Evolutionary conservation across 176 grass and related monocot species (phyloP).

Genomic region (Bothriochloa decipiens): DNA sequence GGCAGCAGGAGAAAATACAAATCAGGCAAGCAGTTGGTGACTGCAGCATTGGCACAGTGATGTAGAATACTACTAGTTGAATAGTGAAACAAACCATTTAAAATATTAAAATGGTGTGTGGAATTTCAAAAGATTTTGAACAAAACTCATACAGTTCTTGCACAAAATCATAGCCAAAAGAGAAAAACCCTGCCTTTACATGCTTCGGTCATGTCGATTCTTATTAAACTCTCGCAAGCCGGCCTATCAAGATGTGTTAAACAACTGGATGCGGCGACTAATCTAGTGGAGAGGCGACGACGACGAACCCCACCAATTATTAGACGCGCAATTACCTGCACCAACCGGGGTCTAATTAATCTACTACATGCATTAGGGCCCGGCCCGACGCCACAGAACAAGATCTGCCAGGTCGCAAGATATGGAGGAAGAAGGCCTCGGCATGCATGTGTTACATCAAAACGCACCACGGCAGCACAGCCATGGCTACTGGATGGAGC

Average conservation of each 20-base stretch:
- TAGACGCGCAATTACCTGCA: slow-evolving; percentile 34
- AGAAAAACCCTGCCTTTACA: not conserved
- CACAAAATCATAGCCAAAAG: not conserved
- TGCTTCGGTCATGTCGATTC: not conserved
- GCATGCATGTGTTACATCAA: slow-evolving; percentile 32
- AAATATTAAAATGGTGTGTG: too few species aligned
- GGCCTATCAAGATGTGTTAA: slow-evolving; percentile 17
- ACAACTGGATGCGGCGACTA: slow-evolving; percentile 1
- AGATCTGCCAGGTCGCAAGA: slow-evolving; percentile 52
- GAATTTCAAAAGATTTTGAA: too few species aligned
- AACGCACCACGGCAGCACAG: not conserved
- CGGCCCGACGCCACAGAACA: slow-evolving; percentile 30
- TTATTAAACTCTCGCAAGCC: not conserved
- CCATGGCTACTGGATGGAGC: slow-evolving; percentile 9
- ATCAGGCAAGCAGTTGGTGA: too few species aligned
- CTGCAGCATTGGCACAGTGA: too few species aligned
- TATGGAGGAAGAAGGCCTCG: slow-evolving; percentile 7
- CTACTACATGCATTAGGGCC: not conserved
- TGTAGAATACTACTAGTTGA: too few species aligned
- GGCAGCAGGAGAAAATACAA: too few species aligned
- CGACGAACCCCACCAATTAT: slow-evolving; percentile 31
- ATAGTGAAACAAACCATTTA: too few species aligned
- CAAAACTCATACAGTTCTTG: too few species aligned
- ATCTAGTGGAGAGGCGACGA: not conserved
- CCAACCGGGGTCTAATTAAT: slow-evolving; percentile 32